Evolutionary conservation across 495 filamentous ascomycete genomes (phyloP).

Genomic region (Chlorociboria aeruginascens): DNA sequence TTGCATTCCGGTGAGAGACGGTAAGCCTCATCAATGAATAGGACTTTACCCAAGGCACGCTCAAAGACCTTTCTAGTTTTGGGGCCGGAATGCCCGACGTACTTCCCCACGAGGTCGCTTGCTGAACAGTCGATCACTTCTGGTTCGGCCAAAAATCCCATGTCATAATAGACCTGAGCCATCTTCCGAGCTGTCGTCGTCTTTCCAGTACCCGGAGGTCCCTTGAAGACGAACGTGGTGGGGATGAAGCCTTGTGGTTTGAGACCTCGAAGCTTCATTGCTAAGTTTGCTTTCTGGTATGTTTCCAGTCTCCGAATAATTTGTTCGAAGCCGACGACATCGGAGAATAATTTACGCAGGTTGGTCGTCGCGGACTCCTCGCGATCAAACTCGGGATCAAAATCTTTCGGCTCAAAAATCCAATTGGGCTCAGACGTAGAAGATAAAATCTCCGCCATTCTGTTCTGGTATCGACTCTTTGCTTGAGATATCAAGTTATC

Average conservation of each 20-base stretch:
- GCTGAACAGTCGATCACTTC: conserved; percentile 29
- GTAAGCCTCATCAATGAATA: conserved; percentile 55
- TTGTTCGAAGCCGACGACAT: conserved; percentile 49
- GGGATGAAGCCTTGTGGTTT: conserved; percentile 47
- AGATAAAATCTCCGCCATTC: background rate
- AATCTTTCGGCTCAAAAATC: conserved; percentile 48
- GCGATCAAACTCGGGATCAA: conserved; percentile 56
- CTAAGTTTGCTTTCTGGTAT: conserved; percentile 43
- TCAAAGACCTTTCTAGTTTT: conserved; percentile 47
- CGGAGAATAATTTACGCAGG: conserved; percentile 45
- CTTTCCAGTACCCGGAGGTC: conserved; percentile 46
- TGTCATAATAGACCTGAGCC: conserved; percentile 32
- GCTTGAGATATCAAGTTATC: conserved; percentile 18
- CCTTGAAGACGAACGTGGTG: conserved; percentile 50
- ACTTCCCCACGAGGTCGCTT: conserved; percentile 28
- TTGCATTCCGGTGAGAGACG: conserved; percentile 30
- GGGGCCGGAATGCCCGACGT: conserved; percentile 49
- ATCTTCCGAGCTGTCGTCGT: conserved; percentile 33
- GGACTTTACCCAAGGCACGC: conserved; percentile 41
- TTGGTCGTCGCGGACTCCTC: conserved; percentile 35
- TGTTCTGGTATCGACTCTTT: conserved; percentile 8
- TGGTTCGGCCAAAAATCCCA: conserved; percentile 27
- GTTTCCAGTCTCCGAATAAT: conserved; percentile 44
- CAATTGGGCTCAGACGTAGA: conserved; percentile 12
- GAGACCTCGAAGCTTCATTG: conserved; percentile 34